phyloP scores from a whole-genome alignment of 768 basidiomycete species.

The Cyclocybe cylindracea region DNA sequence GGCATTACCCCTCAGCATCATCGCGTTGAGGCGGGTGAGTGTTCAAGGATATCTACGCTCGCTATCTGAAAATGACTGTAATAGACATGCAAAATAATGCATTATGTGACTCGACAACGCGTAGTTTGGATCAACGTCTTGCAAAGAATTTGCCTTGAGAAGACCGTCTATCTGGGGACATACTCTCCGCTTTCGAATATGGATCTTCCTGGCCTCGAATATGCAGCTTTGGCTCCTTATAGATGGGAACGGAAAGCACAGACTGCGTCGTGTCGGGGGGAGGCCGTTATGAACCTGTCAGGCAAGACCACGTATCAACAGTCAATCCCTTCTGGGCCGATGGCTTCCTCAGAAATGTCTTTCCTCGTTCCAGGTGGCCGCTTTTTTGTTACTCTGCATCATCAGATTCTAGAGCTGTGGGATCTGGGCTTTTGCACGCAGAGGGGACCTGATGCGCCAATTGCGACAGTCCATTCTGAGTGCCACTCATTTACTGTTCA shows the following conservation, averaged over 20 bases:
- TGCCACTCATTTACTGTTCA: slow-evolving; percentile 2
- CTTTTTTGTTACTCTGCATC: slow-evolving; percentile 8
- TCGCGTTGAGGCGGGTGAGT: slow-evolving; percentile 10
- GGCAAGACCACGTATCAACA: neutral
- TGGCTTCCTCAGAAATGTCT: neutral
- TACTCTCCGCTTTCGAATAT: slow-evolving; percentile 4
- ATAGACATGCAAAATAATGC: slow-evolving; percentile 14
- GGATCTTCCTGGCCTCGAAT: slow-evolving; percentile 9
- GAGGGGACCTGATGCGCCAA: neutral
- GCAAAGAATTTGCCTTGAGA: slow-evolving; percentile 7
- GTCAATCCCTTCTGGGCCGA: too few relatives aligned
- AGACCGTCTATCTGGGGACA: slow-evolving; percentile 8
- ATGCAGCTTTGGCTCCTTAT: slow-evolving; percentile 5
- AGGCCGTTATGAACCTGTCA: neutral
- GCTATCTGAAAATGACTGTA: neutral
- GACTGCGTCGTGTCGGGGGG: neutral
- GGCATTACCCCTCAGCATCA: slow-evolving; percentile 7
- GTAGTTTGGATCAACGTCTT: slow-evolving; percentile 9
- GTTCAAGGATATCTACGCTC: neutral
- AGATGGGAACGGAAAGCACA: slow-evolving; percentile 1
- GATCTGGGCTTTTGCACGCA: slow-evolving; percentile 6
- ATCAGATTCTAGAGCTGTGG: slow-evolving; percentile 3
- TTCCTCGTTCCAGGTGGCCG: slow-evolving; percentile 19
- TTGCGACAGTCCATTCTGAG: neutral
- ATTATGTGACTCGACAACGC: slow-evolving; percentile 5